Evolutionary conservation across 2,329 filamentous ascomycete genomes (phyloP).

Genomic region (Cryphonectria radicalis): DNA sequence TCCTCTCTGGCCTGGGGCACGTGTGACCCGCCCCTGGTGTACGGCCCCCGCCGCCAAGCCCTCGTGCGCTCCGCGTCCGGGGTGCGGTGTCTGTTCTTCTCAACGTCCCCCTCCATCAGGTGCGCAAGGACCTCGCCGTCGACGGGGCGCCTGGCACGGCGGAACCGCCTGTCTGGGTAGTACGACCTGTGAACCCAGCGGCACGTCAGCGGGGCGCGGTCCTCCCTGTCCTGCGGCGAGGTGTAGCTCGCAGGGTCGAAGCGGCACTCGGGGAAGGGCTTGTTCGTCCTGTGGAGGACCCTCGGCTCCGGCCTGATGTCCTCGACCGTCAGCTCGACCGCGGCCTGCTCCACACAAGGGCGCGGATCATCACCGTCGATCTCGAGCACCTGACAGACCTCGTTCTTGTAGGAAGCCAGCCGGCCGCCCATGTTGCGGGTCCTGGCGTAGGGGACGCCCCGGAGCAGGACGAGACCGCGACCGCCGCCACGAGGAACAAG

Average conservation of each 20-base stretch:
- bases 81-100: constrained; percentile 34
- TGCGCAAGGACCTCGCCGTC: constrained; percentile 43
- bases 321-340: constrained; percentile 47
- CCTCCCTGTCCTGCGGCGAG: constrained; percentile 32
- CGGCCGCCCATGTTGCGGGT: constrained; percentile 42
- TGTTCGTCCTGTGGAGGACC: constrained; percentile 59
- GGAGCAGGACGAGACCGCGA: constrained; percentile 43
- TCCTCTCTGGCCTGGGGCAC: constrained; percentile 38
- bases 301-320: constrained; percentile 46
- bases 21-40: constrained; percentile 45
- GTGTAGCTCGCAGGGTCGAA: constrained; percentile 33
- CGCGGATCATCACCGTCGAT: constrained; percentile 43
- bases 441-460: constrained; percentile 46
- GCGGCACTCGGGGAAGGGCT: constrained; percentile 46
- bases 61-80: constrained; percentile 38
- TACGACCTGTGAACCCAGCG: constrained; percentile 52
- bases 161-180: constrained; percentile 37
- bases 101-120: constrained; percentile 34
- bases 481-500: constrained; percentile 42
- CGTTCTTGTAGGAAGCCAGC: constrained; percentile 46
- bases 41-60: constrained; percentile 45
- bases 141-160: constrained; percentile 31
- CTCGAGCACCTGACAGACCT: constrained; percentile 49
- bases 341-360: constrained; percentile 40
- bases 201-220: constrained; percentile 51